Evolutionary conservation across 805 yeast species (phyloP).

Genomic region (Lachancea cidri): DNA sequence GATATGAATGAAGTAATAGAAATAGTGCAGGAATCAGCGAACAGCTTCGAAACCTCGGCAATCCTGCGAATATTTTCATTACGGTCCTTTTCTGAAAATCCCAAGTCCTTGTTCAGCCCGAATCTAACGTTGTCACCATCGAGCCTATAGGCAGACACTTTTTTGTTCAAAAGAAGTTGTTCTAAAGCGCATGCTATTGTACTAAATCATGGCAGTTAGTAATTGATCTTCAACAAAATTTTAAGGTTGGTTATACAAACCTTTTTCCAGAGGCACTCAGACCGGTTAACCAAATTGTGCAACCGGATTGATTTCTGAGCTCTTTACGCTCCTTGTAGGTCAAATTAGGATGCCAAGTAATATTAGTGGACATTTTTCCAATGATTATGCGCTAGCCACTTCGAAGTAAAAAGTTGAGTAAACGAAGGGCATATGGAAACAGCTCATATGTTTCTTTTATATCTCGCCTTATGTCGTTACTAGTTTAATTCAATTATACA

Average conservation of each 20-base stretch:
- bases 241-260: constrained; percentile 10
- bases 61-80: constrained; percentile 94
- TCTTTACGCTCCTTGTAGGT: constrained; percentile 74
- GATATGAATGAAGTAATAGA: constrained; percentile 90
- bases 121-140: constrained; percentile 95
- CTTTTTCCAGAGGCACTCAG: constrained; percentile 89
- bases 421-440: too few species aligned
- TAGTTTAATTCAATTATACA: background rate
- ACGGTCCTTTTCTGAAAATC: constrained; percentile 86
- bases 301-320: constrained; percentile 75
- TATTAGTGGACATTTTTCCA: constrained; percentile 90
- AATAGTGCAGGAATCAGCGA: constrained; percentile 87
- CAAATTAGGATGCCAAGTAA: constrained; percentile 93
- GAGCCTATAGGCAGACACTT: constrained; percentile 73
- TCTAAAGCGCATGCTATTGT: constrained; percentile 95
- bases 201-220: constrained; percentile 26
- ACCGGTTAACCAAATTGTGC: constrained; percentile 94
- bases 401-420: background rate
- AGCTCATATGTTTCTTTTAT: background rate
- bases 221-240: background rate
- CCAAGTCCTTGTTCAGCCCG: constrained; percentile 92
- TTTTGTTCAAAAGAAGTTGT: constrained; percentile 65
- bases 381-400: background rate
- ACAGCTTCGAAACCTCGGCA: constrained; percentile 87
- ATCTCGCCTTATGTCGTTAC: background rate